These are phyloP conservation scores for Mariannaea sp. DNA, from an alignment of 2,329 filamentous ascomycete genomes.

Conservation along the genomic window DNA sequence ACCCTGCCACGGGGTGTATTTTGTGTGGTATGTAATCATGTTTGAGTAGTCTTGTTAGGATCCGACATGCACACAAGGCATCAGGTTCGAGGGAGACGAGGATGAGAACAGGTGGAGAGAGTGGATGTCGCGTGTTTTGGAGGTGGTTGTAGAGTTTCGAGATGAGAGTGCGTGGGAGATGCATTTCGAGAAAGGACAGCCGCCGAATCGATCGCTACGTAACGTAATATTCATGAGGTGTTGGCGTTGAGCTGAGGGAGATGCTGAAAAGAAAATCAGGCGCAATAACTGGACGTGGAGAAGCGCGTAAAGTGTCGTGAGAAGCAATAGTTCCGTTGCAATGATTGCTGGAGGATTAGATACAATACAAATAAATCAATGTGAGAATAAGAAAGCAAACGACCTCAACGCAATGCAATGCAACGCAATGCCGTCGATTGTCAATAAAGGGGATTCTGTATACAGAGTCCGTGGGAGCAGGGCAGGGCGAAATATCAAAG, in stretches of 20 bases:
- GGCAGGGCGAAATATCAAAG: background rate
- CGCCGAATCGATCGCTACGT: slow-evolving; percentile 25
- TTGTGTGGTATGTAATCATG: slow-evolving; percentile 98
- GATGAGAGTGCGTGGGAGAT: slow-evolving; percentile 88
- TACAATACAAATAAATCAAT: slow-evolving; percentile 1
- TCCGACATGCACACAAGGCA: slow-evolving; percentile 92
- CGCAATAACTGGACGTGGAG: slow-evolving; percentile 21
- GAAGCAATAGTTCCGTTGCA: background rate
- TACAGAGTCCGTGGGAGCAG: slow-evolving; percentile 2
- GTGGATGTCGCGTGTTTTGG: slow-evolving; percentile 82
- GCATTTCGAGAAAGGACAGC: slow-evolving; percentile 63
- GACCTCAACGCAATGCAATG: slow-evolving; percentile 9
- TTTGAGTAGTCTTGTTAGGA: slow-evolving; percentile 90
- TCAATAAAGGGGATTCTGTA: slow-evolving; percentile 1
- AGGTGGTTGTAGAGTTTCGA: slow-evolving; percentile 92
- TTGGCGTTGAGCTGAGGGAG: slow-evolving; percentile 15
- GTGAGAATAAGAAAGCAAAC: slow-evolving; percentile 4
- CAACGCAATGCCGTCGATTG: slow-evolving; percentile 16
- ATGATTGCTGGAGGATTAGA: background rate
- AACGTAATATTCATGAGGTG: slow-evolving; percentile 36
- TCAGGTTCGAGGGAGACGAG: slow-evolving; percentile 94
- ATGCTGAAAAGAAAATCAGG: slow-evolving; percentile 19
- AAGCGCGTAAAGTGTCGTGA: slow-evolving; percentile 28
- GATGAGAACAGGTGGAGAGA: slow-evolving; percentile 87
- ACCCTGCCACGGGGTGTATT: slow-evolving; percentile 92